Evolutionary conservation across 2,329 filamentous ascomycete genomes (phyloP), one percentile per base, ranked within the genome.

Genomic region (Pestalotiopsis sp.): DNA sequence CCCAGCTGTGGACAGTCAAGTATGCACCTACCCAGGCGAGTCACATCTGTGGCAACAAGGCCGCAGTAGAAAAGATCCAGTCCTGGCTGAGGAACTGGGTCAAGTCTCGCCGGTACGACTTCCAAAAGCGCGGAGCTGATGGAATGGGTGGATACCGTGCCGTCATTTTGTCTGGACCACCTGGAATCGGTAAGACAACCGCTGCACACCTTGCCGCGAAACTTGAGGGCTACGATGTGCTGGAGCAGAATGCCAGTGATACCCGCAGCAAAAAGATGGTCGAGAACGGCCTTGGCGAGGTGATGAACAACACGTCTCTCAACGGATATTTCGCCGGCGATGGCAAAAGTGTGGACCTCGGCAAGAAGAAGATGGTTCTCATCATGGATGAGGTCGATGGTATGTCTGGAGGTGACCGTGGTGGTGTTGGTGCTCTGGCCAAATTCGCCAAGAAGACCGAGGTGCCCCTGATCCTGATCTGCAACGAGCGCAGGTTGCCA

Each of bases 311-410:
- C 66, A 98, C 92, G 0, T 98, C 95, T 25, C 85, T 99, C 13
- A 87, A 94, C 68, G 96, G 96, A 1, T 99, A 92, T 81, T 99
- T 98, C 79, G 90, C 94, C 6, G 90, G 90, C 2, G 93, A 95
- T 68, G 92, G 93, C 27, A 93, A 96, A 80, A 88, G 91, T 68
- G 90, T 97, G 3, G 92, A 98, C 59, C 82, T 84, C 4, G 86
- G 86, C 17, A 98, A 96, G 84, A 97, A 97, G 84, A 98, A 98
- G 74, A 90, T 98, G 41, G 93, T 98, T 5, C 84, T 99, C 63
- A 94, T 99, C 81, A 98, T 99, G 96, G 96, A 99, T 75, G 96
- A 99, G 81, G 96, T 99, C 4, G 96, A 99, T 76, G 96, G 96
- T 66, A 98, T 99, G 96, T 98, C 95, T 70, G 95, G 94, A 45